Base-by-base conservation (phyloP, 139 green algal species). In the Spirogloea muscicola region DNA sequence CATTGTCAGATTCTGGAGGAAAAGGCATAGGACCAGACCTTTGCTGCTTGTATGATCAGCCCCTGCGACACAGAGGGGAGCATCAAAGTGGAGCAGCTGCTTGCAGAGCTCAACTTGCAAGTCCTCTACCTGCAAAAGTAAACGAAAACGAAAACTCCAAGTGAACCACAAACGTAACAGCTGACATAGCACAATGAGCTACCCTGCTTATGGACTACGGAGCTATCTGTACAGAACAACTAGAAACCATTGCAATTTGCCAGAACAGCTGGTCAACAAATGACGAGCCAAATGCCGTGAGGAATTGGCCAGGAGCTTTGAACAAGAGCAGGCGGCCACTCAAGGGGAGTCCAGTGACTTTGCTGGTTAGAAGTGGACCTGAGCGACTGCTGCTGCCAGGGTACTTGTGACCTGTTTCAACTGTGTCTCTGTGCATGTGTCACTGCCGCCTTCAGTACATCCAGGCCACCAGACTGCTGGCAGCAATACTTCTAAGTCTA, bases 381-480 rank as follows among this genome's bases (percentile, higher is more conserved):
- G 74, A 18, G 31, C 58, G 42, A 76, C 43, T 16, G 68, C 68
- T 25, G 33, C 33, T 6, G 16, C 39, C 9, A 76, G 68, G 55
- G 57, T n/a, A 36, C 75, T 25, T 3, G 43, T 52, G 7, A 58
- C 69, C 27, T 38, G 16, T 41, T 78, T 77, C 59, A 77, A 38
- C 4, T 58, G 37, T 38, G 83, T 62, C 58, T 88, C 79, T 1
- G 51, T 77, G 49, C 72, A 79, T 16, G 43, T 72, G 42, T 88
- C n/a, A n/a, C n/a, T n/a, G n/a, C n/a, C n/a, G n/a, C n/a, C 80
- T 29, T 82, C 77, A 6, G 84, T 72, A 37, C 68, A 82, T 44
- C 82, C 80, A 9, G 69, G 73, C 82, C 86, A 90, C 88, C 88
- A 93, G 43, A 93, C 83, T 16, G 69, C 63, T 29, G 75, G 80